A percentile compares a stretch with the other conserved stretches of the same genome.
These are phyloP conservation scores for Stipa capillata DNA, from an alignment of 176 grass and related monocot species.

Conservation along the genomic window DNA sequence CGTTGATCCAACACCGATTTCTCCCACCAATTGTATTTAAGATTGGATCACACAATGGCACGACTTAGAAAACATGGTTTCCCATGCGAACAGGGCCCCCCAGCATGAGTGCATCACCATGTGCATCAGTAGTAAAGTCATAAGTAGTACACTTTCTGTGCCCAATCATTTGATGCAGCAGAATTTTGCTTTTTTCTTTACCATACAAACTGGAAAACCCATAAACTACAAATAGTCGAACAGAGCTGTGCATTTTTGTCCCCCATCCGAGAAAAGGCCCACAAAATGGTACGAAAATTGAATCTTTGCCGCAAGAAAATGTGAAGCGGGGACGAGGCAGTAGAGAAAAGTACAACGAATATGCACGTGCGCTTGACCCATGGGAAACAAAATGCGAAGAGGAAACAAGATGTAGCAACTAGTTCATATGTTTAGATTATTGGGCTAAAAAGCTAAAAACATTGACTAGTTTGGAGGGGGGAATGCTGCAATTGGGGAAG, in stretches of 20 bases:
- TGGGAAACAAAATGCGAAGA: too few relatives aligned
- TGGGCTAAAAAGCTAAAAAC: neutral
- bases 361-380: conserved; percentile 19
- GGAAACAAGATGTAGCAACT: too few relatives aligned
- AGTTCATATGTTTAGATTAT: neutral
- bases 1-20: neutral
- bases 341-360: neutral
- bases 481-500: neutral
- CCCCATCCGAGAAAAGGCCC: conserved; percentile 15
- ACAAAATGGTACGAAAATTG: conserved; percentile 21
- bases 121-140: conserved; percentile 11
- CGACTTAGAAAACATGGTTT: conserved; percentile 12
- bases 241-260: neutral
- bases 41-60: neutral
- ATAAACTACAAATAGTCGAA: conserved; percentile 4
- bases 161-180: conserved; percentile 39
- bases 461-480: neutral
- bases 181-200: neutral
- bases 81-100: conserved; percentile 22
- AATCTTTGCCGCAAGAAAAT: neutral
- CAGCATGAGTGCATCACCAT: neutral
- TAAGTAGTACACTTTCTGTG: conserved; percentile 30
- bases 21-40: neutral
- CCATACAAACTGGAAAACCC: neutral
- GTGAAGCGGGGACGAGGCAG: neutral